Evolutionary conservation across 192 early-diverging fungal species (phyloP), one percentile per base, ranked within the genome.

Genomic region (Podila minutissima): DNA sequence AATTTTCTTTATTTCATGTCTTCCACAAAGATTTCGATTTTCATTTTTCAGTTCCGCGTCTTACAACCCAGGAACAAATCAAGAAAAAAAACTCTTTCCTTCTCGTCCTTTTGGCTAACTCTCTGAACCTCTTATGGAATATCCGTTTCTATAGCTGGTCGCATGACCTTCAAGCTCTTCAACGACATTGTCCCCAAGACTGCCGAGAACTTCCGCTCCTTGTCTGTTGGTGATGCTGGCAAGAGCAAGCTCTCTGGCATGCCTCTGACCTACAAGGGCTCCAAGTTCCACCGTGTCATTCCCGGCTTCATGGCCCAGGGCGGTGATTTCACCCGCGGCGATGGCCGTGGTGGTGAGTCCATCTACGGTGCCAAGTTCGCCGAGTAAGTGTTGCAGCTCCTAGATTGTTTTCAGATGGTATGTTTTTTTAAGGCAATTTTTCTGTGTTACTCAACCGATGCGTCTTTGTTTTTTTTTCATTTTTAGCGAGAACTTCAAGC

Each of bases 171-270:
- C 83, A 84, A 87, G 88, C 89, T 94, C 72, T 92, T 92, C 85
- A 87, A 87, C 53, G 92, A 98, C 71, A 90, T 92, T 38, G 92
- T 93, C 22, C 97, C 97, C 79, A 93, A 92, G 89, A 97, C 96
- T n/a, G 92, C 92, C 38, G 95, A 99, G 83, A 99, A 99, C 92
- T 98, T 98, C 85, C 88, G 90, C 53, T 88, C 88, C 33, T 83
- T 94, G 58, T 90, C 88, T 66, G 90, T 89, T 60, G 89, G 89
- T 67, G 89, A 91, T 78, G 83, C 87, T 69, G 89, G 89, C 50
- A 86, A 82, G 70, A 70, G 60, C 61, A 69, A 74, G 71, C 77
- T 83, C 50, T 86, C 85, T 6, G 91, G 91, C 41, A 91, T 92
- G 88, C 86, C 91, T 29, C 71, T 93, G 58, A 75, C 83, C 70